Conservation (phyloP, 140 eudicot species). For the Oenanthe javanica region DNA sequence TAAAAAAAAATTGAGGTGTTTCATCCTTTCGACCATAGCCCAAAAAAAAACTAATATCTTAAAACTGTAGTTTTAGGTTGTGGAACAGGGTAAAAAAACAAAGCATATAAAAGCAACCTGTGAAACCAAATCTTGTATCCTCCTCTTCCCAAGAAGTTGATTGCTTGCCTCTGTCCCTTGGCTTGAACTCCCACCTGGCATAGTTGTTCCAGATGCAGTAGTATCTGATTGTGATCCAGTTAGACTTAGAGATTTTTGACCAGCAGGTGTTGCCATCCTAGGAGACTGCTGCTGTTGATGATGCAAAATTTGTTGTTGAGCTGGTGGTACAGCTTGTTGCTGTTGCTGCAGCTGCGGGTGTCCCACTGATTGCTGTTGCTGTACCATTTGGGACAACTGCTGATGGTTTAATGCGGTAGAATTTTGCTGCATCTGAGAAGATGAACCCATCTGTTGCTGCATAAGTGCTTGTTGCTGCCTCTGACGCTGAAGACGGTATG, state of each 20-base stretch:
- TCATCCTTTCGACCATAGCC: too few species aligned
- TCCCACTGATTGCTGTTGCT: conserved; percentile 39
- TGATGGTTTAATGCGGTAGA: conserved; percentile 53
- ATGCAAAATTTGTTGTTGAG: conserved; percentile 9
- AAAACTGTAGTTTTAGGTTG: neutral
- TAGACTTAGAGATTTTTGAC: conserved; percentile 55
- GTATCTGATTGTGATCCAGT: too few species aligned
- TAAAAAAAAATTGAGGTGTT: too few species aligned
- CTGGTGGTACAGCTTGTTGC: conserved; percentile 18
- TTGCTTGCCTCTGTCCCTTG: too few species aligned
- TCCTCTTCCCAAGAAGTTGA: too few species aligned
- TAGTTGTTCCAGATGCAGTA: too few species aligned
- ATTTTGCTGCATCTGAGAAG: conserved; percentile 63
- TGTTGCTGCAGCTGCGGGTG: conserved; percentile 24
- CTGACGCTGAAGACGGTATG: conserved; percentile 13
- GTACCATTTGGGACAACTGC: conserved; percentile 56
- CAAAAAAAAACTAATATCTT: too few species aligned
- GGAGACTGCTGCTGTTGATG: conserved; percentile 73
- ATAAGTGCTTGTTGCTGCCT: conserved; percentile 49
- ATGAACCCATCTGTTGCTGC: conserved; percentile 56
- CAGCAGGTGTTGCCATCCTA: conserved; percentile 54
- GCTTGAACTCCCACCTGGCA: too few species aligned
- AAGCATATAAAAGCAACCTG: conserved; percentile 18
- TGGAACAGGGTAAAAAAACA: neutral
- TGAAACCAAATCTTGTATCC: too few species aligned